These are phyloP conservation scores for Syzygium syzygioides DNA, from an alignment of 441 rosid species.

Conservation along the genomic window DNA sequence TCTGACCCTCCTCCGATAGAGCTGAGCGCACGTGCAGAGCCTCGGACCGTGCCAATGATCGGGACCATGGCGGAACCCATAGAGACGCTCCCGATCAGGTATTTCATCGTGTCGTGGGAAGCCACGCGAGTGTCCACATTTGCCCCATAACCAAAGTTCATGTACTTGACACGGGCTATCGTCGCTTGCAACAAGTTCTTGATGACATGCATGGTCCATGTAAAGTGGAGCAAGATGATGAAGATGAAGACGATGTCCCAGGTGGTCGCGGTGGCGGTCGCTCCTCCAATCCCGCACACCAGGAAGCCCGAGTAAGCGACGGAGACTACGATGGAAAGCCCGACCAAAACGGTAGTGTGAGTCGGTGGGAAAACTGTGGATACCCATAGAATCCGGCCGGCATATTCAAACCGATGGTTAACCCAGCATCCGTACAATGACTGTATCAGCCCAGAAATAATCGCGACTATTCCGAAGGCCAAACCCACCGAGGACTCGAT, in stretches of 20 bases:
- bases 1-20: slow-evolving; percentile 47
- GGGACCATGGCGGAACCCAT: slow-evolving; percentile 61
- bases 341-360: slow-evolving; percentile 24
- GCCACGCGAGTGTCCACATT: slow-evolving; percentile 40
- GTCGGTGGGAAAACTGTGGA: slow-evolving; percentile 46
- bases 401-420: slow-evolving; percentile 44
- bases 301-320: slow-evolving; percentile 41
- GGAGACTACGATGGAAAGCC: slow-evolving; percentile 22
- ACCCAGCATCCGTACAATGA: slow-evolving; percentile 79
- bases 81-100: slow-evolving; percentile 51
- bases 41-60: slow-evolving; percentile 35
- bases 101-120: slow-evolving; percentile 32
- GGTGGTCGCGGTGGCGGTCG: slow-evolving; percentile 46
- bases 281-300: slow-evolving; percentile 75
- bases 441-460: slow-evolving; percentile 40
- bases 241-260: slow-evolving; percentile 46
- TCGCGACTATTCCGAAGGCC: slow-evolving; percentile 36
- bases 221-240: slow-evolving; percentile 46
- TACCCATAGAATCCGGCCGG: slow-evolving; percentile 36
- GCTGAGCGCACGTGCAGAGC: slow-evolving; percentile 43
- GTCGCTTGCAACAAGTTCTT: slow-evolving; percentile 55
- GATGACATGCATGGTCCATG: slow-evolving; percentile 71
- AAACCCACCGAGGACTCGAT: slow-evolving; percentile 44
- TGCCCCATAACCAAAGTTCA: slow-evolving; percentile 39
- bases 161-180: slow-evolving; percentile 45